phyloP scores from a whole-genome alignment of 306 rosid species.

The Glycine tomentella region DNA sequence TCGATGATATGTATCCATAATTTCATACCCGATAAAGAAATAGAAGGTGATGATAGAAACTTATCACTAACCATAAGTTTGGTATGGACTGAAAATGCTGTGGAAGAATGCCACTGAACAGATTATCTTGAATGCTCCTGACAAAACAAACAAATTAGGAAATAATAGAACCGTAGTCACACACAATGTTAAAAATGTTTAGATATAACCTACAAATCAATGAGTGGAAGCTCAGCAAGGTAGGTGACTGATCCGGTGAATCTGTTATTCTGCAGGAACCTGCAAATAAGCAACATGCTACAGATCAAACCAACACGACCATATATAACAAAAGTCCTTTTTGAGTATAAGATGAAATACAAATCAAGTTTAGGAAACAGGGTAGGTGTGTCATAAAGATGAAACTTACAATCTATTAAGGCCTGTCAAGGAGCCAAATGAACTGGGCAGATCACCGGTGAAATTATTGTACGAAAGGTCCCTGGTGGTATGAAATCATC shows the following conservation, averaged over 20 bases:
- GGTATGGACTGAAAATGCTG: constrained; percentile 76
- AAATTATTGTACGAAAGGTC: constrained; percentile 85
- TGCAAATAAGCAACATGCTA: constrained; percentile 48
- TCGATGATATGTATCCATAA: constrained; percentile 12
- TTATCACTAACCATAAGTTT: constrained; percentile 74
- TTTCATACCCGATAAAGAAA: constrained; percentile 18
- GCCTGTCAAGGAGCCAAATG: constrained; percentile 77
- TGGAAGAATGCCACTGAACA: constrained; percentile 90
- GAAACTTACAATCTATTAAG: constrained; percentile 70
- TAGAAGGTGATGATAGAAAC: constrained; percentile 11
- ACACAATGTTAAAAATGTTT: background rate
- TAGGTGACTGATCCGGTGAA: constrained; percentile 92
- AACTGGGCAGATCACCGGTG: constrained; percentile 90
- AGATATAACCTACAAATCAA: constrained; percentile 68
- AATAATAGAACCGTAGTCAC: constrained; percentile 15
- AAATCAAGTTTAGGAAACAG: constrained; percentile 31
- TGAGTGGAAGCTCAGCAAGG: constrained; percentile 80
- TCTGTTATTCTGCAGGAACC: constrained; percentile 78
- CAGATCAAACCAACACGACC: constrained; percentile 38
- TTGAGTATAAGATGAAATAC: constrained; percentile 1
- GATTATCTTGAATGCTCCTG: constrained; percentile 85
- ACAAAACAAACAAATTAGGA: constrained; percentile 43
- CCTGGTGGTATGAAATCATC: constrained; percentile 56
- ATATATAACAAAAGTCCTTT: background rate
- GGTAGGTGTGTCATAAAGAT: constrained; percentile 9